Evolutionary conservation across 1,284 basidiomycete genomes (phyloP).

Genomic region (Cutaneotrichosporon dermatis): DNA sequence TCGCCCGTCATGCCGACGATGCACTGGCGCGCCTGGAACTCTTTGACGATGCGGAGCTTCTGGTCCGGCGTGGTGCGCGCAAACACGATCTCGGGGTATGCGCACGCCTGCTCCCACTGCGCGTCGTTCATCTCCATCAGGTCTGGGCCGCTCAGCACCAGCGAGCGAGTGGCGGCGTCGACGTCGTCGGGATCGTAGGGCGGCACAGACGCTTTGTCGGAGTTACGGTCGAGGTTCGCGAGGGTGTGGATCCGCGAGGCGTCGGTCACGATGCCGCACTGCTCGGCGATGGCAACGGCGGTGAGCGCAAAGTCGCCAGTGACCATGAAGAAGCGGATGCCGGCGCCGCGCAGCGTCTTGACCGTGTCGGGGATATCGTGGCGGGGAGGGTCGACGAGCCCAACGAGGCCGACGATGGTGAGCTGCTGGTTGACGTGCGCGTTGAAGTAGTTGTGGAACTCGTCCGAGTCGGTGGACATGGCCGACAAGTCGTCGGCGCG

Average conservation of each 20-base stretch:
- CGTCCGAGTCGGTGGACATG: conserved; percentile 41
- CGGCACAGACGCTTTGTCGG: conserved; percentile 15
- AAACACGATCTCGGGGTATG: conserved; percentile 66
- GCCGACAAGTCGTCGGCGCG: conserved; percentile 17
- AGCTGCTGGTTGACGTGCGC: conserved; percentile 48
- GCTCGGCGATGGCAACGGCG: conserved; percentile 56
- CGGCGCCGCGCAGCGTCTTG: conserved; percentile 57
- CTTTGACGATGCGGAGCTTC: conserved; percentile 65
- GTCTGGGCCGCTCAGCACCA: conserved; percentile 57
- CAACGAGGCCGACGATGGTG: conserved; percentile 60
- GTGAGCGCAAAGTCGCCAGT: conserved; percentile 59
- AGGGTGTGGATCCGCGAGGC: conserved; percentile 27
- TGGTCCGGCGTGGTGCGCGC: conserved; percentile 68
- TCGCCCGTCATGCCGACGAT: conserved; percentile 62
- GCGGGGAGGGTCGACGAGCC: conserved; percentile 62
- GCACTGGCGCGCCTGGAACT: conserved; percentile 56
- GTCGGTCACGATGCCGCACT: conserved; percentile 59
- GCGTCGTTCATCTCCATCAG: conserved; percentile 52
- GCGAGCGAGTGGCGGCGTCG: conserved; percentile 27
- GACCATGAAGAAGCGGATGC: conserved; percentile 65
- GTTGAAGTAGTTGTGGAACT: conserved; percentile 45
- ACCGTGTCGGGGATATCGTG: conserved; percentile 57
- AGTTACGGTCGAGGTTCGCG: conserved; percentile 43
- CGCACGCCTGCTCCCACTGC: conserved; percentile 56
- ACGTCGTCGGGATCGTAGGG: conserved; percentile 26